Percentiles rank a stretch among this genome's conserved stretches.
Conservation (phyloP, 2,329 filamentous ascomycete genomes). For the Cadophora malorum region DNA sequence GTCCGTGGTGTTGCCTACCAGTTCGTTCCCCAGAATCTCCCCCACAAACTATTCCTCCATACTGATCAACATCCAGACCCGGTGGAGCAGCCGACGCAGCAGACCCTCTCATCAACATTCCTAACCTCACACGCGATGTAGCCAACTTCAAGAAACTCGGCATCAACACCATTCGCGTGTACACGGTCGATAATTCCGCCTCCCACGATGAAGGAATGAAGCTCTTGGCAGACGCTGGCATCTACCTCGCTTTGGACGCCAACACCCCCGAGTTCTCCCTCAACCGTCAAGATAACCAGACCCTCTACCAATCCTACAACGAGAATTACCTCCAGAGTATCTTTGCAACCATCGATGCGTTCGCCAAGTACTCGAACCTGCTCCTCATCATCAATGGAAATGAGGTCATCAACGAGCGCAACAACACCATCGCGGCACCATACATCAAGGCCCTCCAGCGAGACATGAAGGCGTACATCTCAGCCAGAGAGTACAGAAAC, state of each 20-base stretch:
- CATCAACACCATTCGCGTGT: conserved; percentile 75
- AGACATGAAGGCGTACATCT: conserved; percentile 62
- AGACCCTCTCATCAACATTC: conserved; percentile 68
- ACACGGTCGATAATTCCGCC: conserved; percentile 74
- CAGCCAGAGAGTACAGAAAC: conserved; percentile 53
- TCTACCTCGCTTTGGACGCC: conserved; percentile 76
- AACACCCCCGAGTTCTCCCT: conserved; percentile 76
- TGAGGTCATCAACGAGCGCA: conserved; percentile 62
- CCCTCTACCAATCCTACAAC: conserved; percentile 64
- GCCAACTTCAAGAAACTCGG: conserved; percentile 71
- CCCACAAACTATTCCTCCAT: background rate
- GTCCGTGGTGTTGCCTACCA: conserved; percentile 70
- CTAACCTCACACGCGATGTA: conserved; percentile 68
- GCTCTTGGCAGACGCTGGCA: conserved; percentile 69
- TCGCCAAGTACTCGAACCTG: conserved; percentile 71
- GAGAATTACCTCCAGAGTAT: conserved; percentile 72
- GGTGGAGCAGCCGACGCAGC: conserved; percentile 65
- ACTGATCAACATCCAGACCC: conserved; percentile 23
- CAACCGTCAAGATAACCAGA: conserved; percentile 63
- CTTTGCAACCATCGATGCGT: conserved; percentile 74
- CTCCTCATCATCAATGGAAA: conserved; percentile 68
- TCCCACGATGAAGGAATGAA: conserved; percentile 75
- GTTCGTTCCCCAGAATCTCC: background rate
- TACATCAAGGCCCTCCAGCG: conserved; percentile 65
- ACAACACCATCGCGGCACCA: conserved; percentile 57